Conservation (phyloP, 768 basidiomycete genomes). For the Candolleomyces aberdarensis region DNA sequence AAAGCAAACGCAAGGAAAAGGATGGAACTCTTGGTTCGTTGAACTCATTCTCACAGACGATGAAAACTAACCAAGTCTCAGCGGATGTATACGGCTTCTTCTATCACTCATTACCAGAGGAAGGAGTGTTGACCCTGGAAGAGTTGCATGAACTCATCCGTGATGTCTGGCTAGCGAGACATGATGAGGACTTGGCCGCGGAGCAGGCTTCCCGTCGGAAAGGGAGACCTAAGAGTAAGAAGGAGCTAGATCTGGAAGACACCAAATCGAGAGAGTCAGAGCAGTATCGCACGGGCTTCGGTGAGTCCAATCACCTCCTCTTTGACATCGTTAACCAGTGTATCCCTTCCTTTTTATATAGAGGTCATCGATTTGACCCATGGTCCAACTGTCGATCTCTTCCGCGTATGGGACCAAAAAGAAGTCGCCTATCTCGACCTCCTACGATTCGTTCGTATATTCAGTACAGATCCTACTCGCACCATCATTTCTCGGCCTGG, state of each 20-base stretch:
- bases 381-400: conserved; percentile 61
- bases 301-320: conserved; percentile 37
- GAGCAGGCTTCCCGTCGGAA: conserved; percentile 63
- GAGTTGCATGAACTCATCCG: conserved; percentile 64
- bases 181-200: conserved; percentile 60
- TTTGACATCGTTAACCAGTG: conserved; percentile 3
- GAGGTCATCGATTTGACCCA: conserved; percentile 83
- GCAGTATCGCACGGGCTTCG: conserved; percentile 77
- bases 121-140: conserved; percentile 53
- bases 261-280: conserved; percentile 66
- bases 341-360: conserved; percentile 23
- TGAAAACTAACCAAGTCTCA: conserved; percentile 23
- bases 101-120: conserved; percentile 64
- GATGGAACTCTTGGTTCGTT: conserved; percentile 50
- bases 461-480: conserved; percentile 45
- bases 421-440: conserved; percentile 68
- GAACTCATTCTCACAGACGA: not conserved
- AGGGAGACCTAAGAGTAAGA: conserved; percentile 72
- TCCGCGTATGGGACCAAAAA: conserved; percentile 76
- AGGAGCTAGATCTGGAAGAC: conserved; percentile 67
- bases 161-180: conserved; percentile 71
- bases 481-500: conserved; percentile 59
- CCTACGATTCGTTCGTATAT: conserved; percentile 76
- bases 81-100: conserved; percentile 77
- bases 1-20: conserved; percentile 56